Evolutionary conservation across 2,329 filamentous ascomycete genomes (phyloP), one percentile per base, ranked within the genome.

Genomic region (Conoideocrella luteorostrata): DNA sequence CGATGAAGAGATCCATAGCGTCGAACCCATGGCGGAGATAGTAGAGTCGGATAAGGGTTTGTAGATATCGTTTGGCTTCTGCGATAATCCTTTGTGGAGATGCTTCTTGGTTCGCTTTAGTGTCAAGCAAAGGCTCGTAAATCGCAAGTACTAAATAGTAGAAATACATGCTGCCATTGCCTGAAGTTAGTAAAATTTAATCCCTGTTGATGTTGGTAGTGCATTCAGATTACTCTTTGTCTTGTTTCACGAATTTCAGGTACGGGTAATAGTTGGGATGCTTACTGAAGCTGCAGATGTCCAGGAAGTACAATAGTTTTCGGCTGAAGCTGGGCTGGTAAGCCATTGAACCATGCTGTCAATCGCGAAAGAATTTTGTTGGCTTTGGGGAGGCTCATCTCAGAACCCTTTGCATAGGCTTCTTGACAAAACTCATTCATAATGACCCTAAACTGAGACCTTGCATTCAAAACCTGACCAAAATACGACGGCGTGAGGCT

Each of bases 231-330:
- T n/a, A n/a, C n/a, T n/a, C n/a, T n/a, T n/a, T n/a, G n/a, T n/a
- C n/a, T n/a, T n/a, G n/a, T n/a, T n/a, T n/a, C n/a, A n/a, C n/a
- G n/a, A n/a, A n/a, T n/a, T n/a, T n/a, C n/a, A n/a, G n/a, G n/a
- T n/a, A n/a, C n/a, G n/a, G n/a, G n/a, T n/a, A n/a, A n/a, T n/a
- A n/a, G n/a, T n/a, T n/a, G n/a, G n/a, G n/a, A n/a, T n/a, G 21
- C 64, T 53, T 48, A 67, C 63, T 67, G 64, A 29, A 65, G 43
- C 22, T 63, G 60, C 3, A 68, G 36, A 18, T 67, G 64, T 1
- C 52, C 55, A 5, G 65, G 63, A 13, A 64, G 48, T 0, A 55
- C 60, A 3, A 66, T 61, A 1, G 49, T 47, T 18, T 39, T 53
- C 6, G 65, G 52, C n/a, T 41, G 38, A 0, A 68, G 46, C 4